Base-by-base conservation (phyloP, 1,139 yeast genomes). In the Kodamaea derodonti region DNA sequence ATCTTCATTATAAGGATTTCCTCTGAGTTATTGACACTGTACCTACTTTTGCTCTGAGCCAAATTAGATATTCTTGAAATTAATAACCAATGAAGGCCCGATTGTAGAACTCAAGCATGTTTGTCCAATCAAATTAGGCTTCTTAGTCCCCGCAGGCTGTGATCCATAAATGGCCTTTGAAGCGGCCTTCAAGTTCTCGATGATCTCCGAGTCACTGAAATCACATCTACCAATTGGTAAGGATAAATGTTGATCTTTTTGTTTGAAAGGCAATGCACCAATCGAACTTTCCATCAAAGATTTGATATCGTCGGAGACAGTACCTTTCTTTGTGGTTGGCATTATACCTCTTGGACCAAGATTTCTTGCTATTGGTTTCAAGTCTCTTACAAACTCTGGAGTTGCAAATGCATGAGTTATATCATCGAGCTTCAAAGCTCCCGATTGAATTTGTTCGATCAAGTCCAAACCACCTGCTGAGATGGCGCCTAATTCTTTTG, bases 261-360 rank as follows among this genome's bases (percentile, higher is more conserved):
- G 83, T 71, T 85, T 80, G 71, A 88, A 69, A 53, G 84, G 79
- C 48, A 79, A 70, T 20, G 84, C 75, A 27, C 95, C 94, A 31
- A 77, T 64, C 35, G 80, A 78, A 16, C 68, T 63, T 30, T 61
- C 56, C 43, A 88, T 71, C 41, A 83, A 63, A 9, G 60, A 57
- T 20, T 62, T 66, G 25, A 86, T 62, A 46, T 86, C 78, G n/a
- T 75, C 77, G 1, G 86, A 70, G 13, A 92, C 94, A 2, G 97
- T 90, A 12, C 95, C 95, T 54, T 80, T 84, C 63, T 88, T 90
- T 13, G 76, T 78, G 32, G 76, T 73, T 32, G 98, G 98, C 86
- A 90, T 83, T 45, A 92, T 72, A 20, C 95, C 95, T 51, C 73
- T 79, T 28, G 96, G 95, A 40, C 98, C 97, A 46, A 94, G 70